Evolutionary conservation across 768 basidiomycete genomes (phyloP), one percentile per base, ranked within the genome.

Genomic region (Lepiota brunneoincarnata): DNA sequence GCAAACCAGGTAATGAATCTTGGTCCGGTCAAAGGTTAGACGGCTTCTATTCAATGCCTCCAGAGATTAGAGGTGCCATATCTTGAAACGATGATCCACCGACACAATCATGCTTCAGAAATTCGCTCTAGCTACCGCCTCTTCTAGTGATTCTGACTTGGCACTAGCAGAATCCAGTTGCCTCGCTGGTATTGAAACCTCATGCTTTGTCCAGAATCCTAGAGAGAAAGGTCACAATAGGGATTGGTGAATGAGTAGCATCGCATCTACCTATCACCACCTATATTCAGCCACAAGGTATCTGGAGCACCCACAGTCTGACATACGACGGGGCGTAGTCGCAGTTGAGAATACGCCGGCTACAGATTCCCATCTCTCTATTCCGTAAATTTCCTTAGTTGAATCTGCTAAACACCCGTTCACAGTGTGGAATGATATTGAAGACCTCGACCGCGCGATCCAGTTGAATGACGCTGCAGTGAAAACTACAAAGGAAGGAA

Each of bases 81-180:
- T 28, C 26, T 28, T 7, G 26, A 28, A 3, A 28, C 26, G n/a
- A 28, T 28, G 26, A 4, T 7, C 26, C 26, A 28, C 26, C 26
- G 7, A 28, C 7, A 7, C 26, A 28, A 37, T 45, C 18, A 26
- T 49, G 28, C 46, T 62, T 1, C 57, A 57, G 38, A 58, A 49
- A 39, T 47, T 53, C 12, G 61, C 57, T 10, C 38, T 57, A n/a
- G 28, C 40, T 5, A 24, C 34, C 10, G 36, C 57, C 4, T 38
- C 51, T 14, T 37, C 53, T 26, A 24, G 15, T 3, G 55, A 63
- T 38, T 18, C 42, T 17, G 46, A 60, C 41, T 31, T 55, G 59
- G 59, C 56, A 63, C 39, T 49, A 54, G n/a, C 26, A 49, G 31
- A 47, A 49, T 39, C 28, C 57, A 12, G 38, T 21, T 21, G 46